phyloP scores from a whole-genome alignment of 306 rosid species.

The Dicorynia guianensis region DNA sequence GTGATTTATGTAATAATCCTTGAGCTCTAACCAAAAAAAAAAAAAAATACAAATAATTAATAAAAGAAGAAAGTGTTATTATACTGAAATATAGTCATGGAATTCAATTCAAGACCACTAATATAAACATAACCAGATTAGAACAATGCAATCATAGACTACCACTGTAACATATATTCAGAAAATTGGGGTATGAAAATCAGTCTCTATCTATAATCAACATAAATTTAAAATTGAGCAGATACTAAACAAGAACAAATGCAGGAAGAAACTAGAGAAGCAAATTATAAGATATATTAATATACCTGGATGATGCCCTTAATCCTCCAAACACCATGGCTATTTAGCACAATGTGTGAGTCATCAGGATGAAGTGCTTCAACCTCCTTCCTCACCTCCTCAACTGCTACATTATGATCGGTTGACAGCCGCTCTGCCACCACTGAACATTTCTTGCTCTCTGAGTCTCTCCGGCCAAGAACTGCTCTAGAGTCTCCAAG shows the following conservation, averaged over 20 bases:
- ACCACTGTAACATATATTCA: not conserved
- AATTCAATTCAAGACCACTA: not conserved
- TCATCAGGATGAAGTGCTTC: conserved; percentile 84
- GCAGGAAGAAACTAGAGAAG: not conserved
- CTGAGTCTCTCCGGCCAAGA: conserved; percentile 55
- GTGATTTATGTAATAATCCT: not conserved
- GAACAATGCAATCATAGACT: not conserved
- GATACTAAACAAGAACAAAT: not conserved
- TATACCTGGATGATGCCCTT: conserved; percentile 84
- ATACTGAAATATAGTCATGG: not conserved
- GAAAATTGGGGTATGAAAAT: not conserved
- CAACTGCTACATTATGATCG: conserved; percentile 75
- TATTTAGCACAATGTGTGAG: conserved; percentile 63
- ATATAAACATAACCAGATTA: not conserved
- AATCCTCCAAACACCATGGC: conserved; percentile 81
- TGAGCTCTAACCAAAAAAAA: too few relatives aligned
- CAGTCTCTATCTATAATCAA: not conserved
- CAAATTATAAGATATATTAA: not conserved
- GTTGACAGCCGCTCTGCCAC: conserved; percentile 74
- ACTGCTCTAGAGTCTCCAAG: conserved; percentile 85
- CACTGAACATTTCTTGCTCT: conserved; percentile 38
- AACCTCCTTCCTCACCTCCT: conserved; percentile 76
- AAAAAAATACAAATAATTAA: not conserved
- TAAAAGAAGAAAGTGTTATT: not conserved
- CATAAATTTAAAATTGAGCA: not conserved